Conservation (phyloP, 306 rosid genomes). For the Vigna trinervia region DNA sequence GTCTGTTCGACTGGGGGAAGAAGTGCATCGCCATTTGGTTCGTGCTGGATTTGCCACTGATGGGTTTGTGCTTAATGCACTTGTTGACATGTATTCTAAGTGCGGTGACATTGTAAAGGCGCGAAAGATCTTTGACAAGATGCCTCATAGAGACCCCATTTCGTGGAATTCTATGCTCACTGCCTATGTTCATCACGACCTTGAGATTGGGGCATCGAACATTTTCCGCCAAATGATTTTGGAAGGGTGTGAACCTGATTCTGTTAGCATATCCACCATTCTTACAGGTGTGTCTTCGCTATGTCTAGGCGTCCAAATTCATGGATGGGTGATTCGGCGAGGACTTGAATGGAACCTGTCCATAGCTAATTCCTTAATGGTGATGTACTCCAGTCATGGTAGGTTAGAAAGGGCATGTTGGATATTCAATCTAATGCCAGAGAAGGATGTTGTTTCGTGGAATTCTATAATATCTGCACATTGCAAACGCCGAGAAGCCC, state of each 20-base stretch:
- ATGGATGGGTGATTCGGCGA: conserved; percentile 74
- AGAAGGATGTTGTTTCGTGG: conserved; percentile 85
- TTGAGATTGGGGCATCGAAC: conserved; percentile 61
- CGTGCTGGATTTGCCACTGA: conserved; percentile 67
- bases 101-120: conserved; percentile 94
- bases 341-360: conserved; percentile 75
- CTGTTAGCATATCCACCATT: conserved; percentile 64
- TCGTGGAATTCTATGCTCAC: conserved; percentile 93
- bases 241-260: conserved; percentile 67
- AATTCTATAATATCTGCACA: conserved; percentile 85
- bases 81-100: conserved; percentile 87
- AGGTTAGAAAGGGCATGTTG: conserved; percentile 59
- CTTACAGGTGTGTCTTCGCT: conserved; percentile 53
- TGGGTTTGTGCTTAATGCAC: conserved; percentile 79
- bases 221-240: conserved; percentile 62
- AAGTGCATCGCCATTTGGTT: conserved; percentile 70
- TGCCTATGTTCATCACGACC: conserved; percentile 72
- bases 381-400: conserved; percentile 65
- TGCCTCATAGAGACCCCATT: conserved; percentile 62
- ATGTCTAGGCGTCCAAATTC: conserved; percentile 64
- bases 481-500: conserved; percentile 56
- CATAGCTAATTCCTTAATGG: conserved; percentile 71
- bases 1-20: conserved; percentile 76
- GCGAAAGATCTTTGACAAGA: conserved; percentile 63
- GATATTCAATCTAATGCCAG: conserved; percentile 74